A percentile compares a stretch with the other conserved stretches of the same genome.
phyloP scores from a whole-genome alignment of 2,329 filamentous ascomycete species.

The Pseudocercospora pini-densiflorae region DNA sequence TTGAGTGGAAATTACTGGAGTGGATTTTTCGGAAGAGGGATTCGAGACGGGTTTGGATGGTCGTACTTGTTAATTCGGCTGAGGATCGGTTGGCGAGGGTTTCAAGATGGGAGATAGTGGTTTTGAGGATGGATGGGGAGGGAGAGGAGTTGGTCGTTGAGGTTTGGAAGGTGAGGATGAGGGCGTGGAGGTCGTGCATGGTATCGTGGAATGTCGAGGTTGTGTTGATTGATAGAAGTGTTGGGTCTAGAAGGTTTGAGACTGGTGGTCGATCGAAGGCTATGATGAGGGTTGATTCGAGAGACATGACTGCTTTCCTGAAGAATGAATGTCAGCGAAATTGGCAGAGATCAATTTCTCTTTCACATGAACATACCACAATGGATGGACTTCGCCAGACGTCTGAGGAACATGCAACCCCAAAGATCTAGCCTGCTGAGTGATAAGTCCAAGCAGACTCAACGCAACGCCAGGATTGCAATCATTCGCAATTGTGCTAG shows the following conservation, averaged over 20 bases:
- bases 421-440: background rate
- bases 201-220: background rate
- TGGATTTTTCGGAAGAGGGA: background rate
- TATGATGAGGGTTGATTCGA: background rate
- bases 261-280: slow-evolving; percentile 5
- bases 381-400: background rate
- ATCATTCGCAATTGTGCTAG: slow-evolving; percentile 14
- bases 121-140: background rate
- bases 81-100: background rate
- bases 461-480: slow-evolving; percentile 15
- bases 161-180: background rate
- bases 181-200: background rate
- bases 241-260: background rate
- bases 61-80: background rate
- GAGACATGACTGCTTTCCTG: slow-evolving; percentile 2
- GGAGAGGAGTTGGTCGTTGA: background rate
- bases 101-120: background rate
- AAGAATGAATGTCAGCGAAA: background rate
- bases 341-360: background rate
- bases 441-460: slow-evolving; percentile 7
- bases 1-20: background rate
- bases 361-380: background rate
- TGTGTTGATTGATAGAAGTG: background rate
- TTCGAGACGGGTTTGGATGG: background rate
- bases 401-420: background rate